Evolutionary conservation across 768 basidiomycete genomes (phyloP).

Genomic region (Pleurotus tuoliensis): DNA sequence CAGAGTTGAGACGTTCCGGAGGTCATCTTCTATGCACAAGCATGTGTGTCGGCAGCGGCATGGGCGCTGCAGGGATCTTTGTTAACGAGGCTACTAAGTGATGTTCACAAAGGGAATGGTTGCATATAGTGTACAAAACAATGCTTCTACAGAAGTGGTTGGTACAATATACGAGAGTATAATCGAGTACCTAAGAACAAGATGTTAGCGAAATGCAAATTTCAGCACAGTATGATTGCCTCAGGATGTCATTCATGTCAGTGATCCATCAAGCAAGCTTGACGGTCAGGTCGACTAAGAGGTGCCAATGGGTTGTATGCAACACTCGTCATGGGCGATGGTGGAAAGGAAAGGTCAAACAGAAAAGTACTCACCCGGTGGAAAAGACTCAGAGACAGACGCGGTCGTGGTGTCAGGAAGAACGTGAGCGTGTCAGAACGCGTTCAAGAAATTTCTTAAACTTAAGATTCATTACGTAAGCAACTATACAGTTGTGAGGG

Average conservation of each 20-base stretch:
- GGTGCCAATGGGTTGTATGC: conserved; percentile 79
- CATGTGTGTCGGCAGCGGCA: conserved; percentile 77
- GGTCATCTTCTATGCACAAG: conserved; percentile 76
- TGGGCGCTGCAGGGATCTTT: conserved; percentile 83
- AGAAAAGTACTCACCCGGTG: conserved; percentile 21
- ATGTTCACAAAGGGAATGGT: too few relatives aligned
- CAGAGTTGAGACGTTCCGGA: conserved; percentile 69
- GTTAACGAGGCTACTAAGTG: conserved; percentile 54
- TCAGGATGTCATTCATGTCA: conserved; percentile 88
- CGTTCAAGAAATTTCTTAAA: too few relatives aligned
- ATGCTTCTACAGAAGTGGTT: too few relatives aligned
- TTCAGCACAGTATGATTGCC: conserved; percentile 26
- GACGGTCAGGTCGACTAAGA: conserved; percentile 81
- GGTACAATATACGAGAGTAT: too few relatives aligned
- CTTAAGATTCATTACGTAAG: conserved; percentile 9
- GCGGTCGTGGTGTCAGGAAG: not conserved
- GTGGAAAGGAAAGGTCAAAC: conserved; percentile 12
- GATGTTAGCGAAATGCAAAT: not conserved
- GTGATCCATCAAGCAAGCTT: conserved; percentile 44
- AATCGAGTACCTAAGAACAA: not conserved
- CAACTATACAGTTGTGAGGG: conserved; percentile 28
- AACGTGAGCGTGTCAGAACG: too few relatives aligned
- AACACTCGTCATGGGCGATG: conserved; percentile 75
- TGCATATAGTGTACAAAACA: too few relatives aligned
- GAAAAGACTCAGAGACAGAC: not conserved